Conservation (phyloP, 768 basidiomycete genomes). For the Mycena rebaudengoi region DNA sequence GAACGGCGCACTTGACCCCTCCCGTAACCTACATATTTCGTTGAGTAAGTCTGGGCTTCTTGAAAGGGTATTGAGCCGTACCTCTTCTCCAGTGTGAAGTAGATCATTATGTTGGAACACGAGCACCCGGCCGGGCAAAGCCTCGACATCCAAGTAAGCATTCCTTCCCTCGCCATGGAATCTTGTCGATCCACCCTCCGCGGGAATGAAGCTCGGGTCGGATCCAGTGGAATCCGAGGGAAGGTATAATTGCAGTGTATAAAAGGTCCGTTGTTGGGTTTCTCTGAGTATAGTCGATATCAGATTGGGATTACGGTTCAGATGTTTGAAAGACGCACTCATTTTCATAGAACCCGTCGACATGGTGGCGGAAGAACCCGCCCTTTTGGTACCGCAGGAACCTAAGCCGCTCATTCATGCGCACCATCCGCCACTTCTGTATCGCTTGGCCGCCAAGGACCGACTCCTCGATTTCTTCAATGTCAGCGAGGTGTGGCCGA, state of each 20-base stretch:
- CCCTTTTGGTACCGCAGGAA: conserved; percentile 11
- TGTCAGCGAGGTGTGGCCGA: conserved; percentile 5
- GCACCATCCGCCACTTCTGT: conserved; percentile 14
- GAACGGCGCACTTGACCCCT: conserved; percentile 3
- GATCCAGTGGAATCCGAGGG: conserved; percentile 1
- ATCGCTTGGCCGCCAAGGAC: neutral
- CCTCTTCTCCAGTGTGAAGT: conserved; percentile 12
- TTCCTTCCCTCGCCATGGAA: neutral
- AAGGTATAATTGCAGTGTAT: too few relatives aligned
- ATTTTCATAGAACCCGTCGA: neutral
- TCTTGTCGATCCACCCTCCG: conserved; percentile 3
- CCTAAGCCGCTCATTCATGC: conserved; percentile 13
- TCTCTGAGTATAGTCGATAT: neutral
- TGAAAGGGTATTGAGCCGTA: neutral
- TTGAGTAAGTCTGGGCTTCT: neutral
- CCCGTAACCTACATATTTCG: conserved; percentile 1
- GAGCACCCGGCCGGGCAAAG: conserved; percentile 2
- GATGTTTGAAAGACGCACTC: neutral
- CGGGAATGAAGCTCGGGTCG: neutral
- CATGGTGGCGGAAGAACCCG: conserved; percentile 7
- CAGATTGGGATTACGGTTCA: neutral
- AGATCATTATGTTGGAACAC: conserved; percentile 14
- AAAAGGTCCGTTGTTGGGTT: neutral
- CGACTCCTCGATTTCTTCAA: neutral
- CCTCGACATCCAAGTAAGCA: conserved; percentile 5